Evolutionary conservation across 257 asterid species (phyloP).

Genomic region (Petunia secreta): DNA sequence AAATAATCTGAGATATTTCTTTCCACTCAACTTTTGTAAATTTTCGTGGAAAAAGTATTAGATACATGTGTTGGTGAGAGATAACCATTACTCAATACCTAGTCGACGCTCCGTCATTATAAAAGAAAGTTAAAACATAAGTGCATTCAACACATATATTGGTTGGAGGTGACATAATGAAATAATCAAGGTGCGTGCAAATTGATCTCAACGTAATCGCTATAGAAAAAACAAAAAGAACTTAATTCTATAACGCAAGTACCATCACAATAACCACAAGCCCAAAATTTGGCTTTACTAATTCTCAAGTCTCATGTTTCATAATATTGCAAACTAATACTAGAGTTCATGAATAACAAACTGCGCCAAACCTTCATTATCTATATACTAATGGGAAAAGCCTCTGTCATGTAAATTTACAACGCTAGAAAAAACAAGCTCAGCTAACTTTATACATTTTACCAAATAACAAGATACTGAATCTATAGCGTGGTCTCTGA

Average conservation of each 20-base stretch:
- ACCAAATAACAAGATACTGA: not conserved
- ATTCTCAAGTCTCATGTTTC: constrained; percentile 7
- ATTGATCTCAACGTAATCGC: too few species aligned
- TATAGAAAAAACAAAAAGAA: too few species aligned
- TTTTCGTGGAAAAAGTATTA: too few species aligned
- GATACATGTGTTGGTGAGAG: too few species aligned
- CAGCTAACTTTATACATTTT: constrained; percentile 27
- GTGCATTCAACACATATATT: too few species aligned
- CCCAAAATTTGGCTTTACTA: not conserved
- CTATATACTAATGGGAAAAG: constrained; percentile 9
- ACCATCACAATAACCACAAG: not conserved
- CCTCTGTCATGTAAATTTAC: constrained; percentile 21
- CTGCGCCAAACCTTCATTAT: constrained; percentile 22
- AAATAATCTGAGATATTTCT: too few species aligned
- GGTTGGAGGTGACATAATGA: too few species aligned
- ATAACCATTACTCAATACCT: too few species aligned
- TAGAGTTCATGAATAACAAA: constrained; percentile 9
- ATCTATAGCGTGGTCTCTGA: constrained; percentile 25
- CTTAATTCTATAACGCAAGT: not conserved
- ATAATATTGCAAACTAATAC: constrained; percentile 2
- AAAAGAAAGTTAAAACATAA: too few species aligned
- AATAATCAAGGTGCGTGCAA: too few species aligned
- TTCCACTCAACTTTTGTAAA: too few species aligned
- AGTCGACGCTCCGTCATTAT: too few species aligned
- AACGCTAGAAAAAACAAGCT: constrained; percentile 20